phyloP scores from a whole-genome alignment of 495 filamentous ascomycete genomes.

The Hypoxylon subgilvum region DNA sequence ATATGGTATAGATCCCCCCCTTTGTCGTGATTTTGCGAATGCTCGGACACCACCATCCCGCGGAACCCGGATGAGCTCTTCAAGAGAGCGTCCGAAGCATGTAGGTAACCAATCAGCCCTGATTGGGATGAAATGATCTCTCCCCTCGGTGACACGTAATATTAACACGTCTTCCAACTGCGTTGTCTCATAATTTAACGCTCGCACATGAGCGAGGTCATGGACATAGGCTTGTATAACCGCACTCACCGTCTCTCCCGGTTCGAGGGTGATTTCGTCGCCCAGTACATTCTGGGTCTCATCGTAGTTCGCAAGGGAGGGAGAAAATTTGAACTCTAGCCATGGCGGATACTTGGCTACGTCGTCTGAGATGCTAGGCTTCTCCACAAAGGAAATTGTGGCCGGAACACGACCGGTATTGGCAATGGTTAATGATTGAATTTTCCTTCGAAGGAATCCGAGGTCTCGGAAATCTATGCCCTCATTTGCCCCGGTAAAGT shows the following conservation, averaged over 20 bases:
- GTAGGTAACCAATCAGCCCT: slow-evolving; percentile 79
- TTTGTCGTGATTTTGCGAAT: slow-evolving; percentile 43
- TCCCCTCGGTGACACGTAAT: slow-evolving; percentile 80
- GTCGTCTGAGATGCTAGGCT: slow-evolving; percentile 59
- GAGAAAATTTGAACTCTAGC: slow-evolving; percentile 70
- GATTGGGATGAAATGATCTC: slow-evolving; percentile 90
- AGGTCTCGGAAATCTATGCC: slow-evolving; percentile 79
- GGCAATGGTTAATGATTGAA: slow-evolving; percentile 76
- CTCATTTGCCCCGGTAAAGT: slow-evolving; percentile 45
- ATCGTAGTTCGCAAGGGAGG: slow-evolving; percentile 26
- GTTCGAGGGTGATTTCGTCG: slow-evolving; percentile 54
- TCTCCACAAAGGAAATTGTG: slow-evolving; percentile 74
- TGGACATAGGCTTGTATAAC: slow-evolving; percentile 68
- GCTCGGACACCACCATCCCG: slow-evolving; percentile 69
- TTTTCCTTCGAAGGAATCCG: slow-evolving; percentile 67
- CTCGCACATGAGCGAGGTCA: slow-evolving; percentile 65
- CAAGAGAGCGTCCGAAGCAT: slow-evolving; percentile 80
- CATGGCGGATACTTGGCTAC: slow-evolving; percentile 57
- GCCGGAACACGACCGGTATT: slow-evolving; percentile 86
- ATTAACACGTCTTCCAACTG: slow-evolving; percentile 85
- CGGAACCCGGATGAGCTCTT: slow-evolving; percentile 82
- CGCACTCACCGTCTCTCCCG: slow-evolving; percentile 80
- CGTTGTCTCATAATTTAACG: slow-evolving; percentile 70
- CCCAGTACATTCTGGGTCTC: slow-evolving; percentile 31
- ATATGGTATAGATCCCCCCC: slow-evolving; percentile 50